Conservation (phyloP, 352 stramenopile genomes). For the Phytophthora fragariaefolia region DNA sequence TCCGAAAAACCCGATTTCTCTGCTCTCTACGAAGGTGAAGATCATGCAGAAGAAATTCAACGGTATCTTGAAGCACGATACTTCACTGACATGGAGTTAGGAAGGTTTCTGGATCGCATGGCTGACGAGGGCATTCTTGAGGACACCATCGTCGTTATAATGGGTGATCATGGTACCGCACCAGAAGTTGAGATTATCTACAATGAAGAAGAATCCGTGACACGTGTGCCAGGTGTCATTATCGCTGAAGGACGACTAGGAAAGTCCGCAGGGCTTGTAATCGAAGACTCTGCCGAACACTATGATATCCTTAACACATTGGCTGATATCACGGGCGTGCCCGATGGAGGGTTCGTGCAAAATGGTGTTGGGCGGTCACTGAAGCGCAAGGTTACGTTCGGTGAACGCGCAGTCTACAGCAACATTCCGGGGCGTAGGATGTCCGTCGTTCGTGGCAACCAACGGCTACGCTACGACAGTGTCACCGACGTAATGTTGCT, state of each 20-base stretch:
- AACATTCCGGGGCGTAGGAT: slow-evolving; percentile 60
- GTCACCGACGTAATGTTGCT: slow-evolving; percentile 48
- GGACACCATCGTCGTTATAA: slow-evolving; percentile 65
- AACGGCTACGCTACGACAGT: slow-evolving; percentile 51
- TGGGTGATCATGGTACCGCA: slow-evolving; percentile 58
- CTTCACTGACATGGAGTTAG: slow-evolving; percentile 62
- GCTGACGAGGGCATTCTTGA: slow-evolving; percentile 48
- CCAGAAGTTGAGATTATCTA: slow-evolving; percentile 50
- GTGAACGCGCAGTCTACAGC: slow-evolving; percentile 48
- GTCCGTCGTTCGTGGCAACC: slow-evolving; percentile 49
- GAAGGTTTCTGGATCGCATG: slow-evolving; percentile 61
- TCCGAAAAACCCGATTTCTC: slow-evolving; percentile 62
- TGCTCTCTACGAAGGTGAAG: slow-evolving; percentile 45
- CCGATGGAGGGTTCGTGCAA: slow-evolving; percentile 57
- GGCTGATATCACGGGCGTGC: slow-evolving; percentile 63
- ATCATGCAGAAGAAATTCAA: slow-evolving; percentile 38
- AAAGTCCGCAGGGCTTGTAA: slow-evolving; percentile 38
- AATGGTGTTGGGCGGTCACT: slow-evolving; percentile 61
- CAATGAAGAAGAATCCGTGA: slow-evolving; percentile 49
- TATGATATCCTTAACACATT: slow-evolving; percentile 73
- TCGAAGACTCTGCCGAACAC: slow-evolving; percentile 53
- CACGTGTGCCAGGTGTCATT: slow-evolving; percentile 45
- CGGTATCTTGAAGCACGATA: slow-evolving; percentile 64
- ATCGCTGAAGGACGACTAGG: slow-evolving; percentile 61
- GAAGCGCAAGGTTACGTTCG: slow-evolving; percentile 42